Conservation (phyloP, 2,329 filamentous ascomycete genomes). For the Diplodia sapinea region DNA sequence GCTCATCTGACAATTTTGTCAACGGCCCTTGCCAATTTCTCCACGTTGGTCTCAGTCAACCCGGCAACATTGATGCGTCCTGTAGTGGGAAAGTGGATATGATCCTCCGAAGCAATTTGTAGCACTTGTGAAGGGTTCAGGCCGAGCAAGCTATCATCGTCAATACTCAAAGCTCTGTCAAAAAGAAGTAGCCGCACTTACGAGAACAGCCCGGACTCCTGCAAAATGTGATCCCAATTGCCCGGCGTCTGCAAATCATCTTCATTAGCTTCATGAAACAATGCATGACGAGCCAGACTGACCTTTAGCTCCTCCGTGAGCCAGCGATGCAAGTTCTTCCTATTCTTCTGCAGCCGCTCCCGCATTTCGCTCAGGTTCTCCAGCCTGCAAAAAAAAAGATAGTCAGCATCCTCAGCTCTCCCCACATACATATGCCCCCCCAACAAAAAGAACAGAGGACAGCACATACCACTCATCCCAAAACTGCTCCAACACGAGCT, state of each 20-base stretch:
- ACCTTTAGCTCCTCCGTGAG: slow-evolving; percentile 34
- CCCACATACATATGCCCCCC: neutral
- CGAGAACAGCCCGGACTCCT: slow-evolving; percentile 38
- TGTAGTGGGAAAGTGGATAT: slow-evolving; percentile 38
- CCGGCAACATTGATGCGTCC: slow-evolving; percentile 40
- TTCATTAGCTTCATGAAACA: neutral
- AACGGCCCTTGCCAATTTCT: slow-evolving; percentile 36
- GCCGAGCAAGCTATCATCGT: slow-evolving; percentile 32
- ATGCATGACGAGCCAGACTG: neutral
- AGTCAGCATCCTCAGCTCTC: neutral
- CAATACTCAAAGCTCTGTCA: neutral
- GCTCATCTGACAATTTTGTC: slow-evolving; percentile 33
- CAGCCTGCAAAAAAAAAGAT: neutral
- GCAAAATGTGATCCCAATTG: slow-evolving; percentile 35
- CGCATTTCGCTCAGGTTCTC: slow-evolving; percentile 34
- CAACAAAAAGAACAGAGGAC: no score
- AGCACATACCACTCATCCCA: slow-evolving; percentile 33
- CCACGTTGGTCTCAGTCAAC: slow-evolving; percentile 36
- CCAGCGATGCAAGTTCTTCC: slow-evolving; percentile 31
- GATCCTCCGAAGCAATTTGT: slow-evolving; percentile 34
- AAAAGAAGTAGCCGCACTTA: slow-evolving; percentile 12
- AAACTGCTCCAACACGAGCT: slow-evolving; percentile 35
- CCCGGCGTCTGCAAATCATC: slow-evolving; percentile 34
- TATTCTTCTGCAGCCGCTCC: slow-evolving; percentile 33
- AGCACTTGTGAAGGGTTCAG: slow-evolving; percentile 35